Percentiles rank a stretch among this genome's conserved stretches.
phyloP scores from a whole-genome alignment of 129 eudicot species.

The Lonicera japonica region DNA sequence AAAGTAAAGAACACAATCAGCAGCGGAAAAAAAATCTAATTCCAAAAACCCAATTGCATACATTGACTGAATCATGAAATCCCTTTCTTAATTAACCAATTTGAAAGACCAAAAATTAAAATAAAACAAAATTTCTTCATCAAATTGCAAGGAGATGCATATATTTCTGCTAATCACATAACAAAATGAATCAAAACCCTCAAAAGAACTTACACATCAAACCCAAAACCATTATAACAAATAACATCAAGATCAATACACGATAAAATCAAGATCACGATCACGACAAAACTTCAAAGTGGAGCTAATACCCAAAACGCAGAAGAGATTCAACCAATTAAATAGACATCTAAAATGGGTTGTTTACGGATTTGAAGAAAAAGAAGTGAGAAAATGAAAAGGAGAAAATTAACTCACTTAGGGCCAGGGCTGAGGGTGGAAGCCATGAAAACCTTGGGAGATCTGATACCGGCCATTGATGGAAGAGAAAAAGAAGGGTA shows the following conservation, averaged over 20 bases:
- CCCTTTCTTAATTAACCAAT: too few species aligned
- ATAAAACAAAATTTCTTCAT: neutral
- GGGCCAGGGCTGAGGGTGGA: slow-evolving; percentile 57
- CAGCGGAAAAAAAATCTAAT: too few species aligned
- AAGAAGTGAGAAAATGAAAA: neutral
- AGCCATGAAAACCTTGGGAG: slow-evolving; percentile 75
- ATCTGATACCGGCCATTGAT: slow-evolving; percentile 40
- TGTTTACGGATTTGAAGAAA: neutral
- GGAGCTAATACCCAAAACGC: slow-evolving; percentile 1
- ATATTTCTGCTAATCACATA: neutral
- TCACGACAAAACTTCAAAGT: slow-evolving; percentile 3
- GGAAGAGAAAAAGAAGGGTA: slow-evolving; percentile 44
- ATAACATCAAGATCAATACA: neutral
- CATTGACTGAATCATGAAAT: neutral
- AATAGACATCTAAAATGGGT: neutral
- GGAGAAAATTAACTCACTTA: slow-evolving; percentile 37
- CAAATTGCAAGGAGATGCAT: too few species aligned
- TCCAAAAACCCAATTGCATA: slow-evolving; percentile 7
- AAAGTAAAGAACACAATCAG: too few species aligned
- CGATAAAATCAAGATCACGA: slow-evolving; percentile 16
- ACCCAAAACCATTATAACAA: too few species aligned
- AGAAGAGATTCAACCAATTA: slow-evolving; percentile 2
- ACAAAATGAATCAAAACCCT: neutral
- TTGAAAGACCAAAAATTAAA: neutral
- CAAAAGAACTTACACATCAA: neutral